Evolutionary conservation across 371 early-diverging fungal species (phyloP), one percentile per base, ranked within the genome.

Genomic region (Zychaea mexicana): DNA sequence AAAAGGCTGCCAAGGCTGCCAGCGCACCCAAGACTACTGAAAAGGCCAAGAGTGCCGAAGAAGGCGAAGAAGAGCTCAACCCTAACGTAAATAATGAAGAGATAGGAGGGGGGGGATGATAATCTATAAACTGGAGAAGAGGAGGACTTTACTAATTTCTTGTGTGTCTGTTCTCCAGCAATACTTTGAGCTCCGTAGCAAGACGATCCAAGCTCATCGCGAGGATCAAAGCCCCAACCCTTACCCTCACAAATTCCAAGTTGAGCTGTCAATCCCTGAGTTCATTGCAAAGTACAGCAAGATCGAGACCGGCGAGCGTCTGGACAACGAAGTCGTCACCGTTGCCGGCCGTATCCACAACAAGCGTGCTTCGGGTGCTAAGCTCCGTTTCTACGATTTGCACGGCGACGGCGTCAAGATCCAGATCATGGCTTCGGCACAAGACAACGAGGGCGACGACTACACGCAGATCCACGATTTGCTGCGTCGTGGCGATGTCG

Each of bases 241-340:
- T 52, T 98, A 98, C 73, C 99, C 99, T 61, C 95, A 98, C 92
- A 98, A 98, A 87, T 98, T 96, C 91, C 78, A 94, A 57, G 98
- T 97, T 47, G 76, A 87, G 45, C 79, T 94, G 74, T 91, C 93
- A 17, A 67, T 98, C 62, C 85, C 93, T 26, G 91, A 85, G 26
- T 98, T 92, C 68, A 93, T 97, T 62, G 87, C 85, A 66, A 94
- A 94, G 87, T 98, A 85, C 78, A 72, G 65, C 63, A 62, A 72
- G 47, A 65, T 97, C 59, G 83, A 89, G 74, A 76, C 83, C 57
- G 96, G 93, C 38, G 90, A 93, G 62, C 86, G 87, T 33, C 69
- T 83, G 32, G 89, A 90, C 32, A 90, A 92, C 47, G 84, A 86
- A 56, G 74, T 88, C 45, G 79, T 94, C 46, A 74, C 85, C 26